Percentiles rank a stretch among this genome's conserved stretches.
Conservation (phyloP, 306 rosid genomes). For the Cucurbita pepo region DNA sequence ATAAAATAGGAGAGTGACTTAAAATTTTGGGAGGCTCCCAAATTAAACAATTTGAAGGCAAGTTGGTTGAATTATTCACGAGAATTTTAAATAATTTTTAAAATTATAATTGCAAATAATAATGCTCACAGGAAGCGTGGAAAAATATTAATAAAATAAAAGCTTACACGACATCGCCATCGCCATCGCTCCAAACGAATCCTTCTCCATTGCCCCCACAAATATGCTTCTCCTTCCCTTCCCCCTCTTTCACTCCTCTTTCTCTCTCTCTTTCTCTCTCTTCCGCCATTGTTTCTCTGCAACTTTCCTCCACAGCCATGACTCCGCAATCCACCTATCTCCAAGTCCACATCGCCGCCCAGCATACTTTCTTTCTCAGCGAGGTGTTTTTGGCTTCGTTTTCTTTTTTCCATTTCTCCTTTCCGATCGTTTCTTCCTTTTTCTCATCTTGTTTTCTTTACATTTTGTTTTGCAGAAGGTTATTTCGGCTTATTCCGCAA, state of each 20-base stretch:
- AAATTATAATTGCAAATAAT: neutral
- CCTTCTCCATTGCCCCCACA: neutral
- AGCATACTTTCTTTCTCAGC: neutral
- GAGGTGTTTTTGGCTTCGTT: neutral
- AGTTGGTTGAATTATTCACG: neutral
- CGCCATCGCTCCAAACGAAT: neutral
- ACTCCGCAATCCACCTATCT: neutral
- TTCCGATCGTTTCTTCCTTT: neutral
- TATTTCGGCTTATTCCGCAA: neutral
- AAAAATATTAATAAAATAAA: neutral
- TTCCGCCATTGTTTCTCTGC: neutral
- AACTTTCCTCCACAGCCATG: neutral
- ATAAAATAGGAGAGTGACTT: neutral
- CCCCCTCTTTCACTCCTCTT: neutral
- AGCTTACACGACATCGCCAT: neutral
- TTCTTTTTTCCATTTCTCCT: neutral
- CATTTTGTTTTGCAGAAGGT: neutral
- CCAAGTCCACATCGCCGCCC: slow-evolving; percentile 1
- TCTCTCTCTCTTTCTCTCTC: neutral
- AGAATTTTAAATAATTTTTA: neutral
- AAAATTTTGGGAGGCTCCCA: neutral
- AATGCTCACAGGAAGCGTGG: neutral
- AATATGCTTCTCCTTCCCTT: neutral
- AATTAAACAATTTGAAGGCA: too few relatives aligned
- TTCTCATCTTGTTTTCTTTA: neutral